Conservation (phyloP, 495 filamentous ascomycete species). For the Talaromyces trachyspermus region DNA sequence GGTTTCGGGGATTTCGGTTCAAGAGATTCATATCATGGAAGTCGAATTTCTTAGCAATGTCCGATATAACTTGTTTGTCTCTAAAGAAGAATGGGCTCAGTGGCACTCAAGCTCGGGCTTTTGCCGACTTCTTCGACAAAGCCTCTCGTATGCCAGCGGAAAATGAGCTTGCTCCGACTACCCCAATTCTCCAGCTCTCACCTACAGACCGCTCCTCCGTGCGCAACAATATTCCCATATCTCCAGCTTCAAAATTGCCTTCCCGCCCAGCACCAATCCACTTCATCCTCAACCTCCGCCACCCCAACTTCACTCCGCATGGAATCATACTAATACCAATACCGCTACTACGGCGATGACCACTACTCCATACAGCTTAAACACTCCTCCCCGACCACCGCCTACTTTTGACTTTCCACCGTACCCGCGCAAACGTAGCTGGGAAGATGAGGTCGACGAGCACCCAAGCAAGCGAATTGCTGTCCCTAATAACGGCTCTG, state of each 20-base stretch:
- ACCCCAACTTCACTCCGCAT: slow-evolving; percentile 19
- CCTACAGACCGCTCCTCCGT: slow-evolving; percentile 17
- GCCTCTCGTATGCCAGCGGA: slow-evolving; percentile 38
- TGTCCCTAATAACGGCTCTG: slow-evolving; percentile 22
- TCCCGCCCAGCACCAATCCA: slow-evolving; percentile 40
- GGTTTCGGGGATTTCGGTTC: slow-evolving; percentile 88
- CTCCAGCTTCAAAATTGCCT: slow-evolving; percentile 41
- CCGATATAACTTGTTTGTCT: slow-evolving; percentile 84
- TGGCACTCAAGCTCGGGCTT: slow-evolving; percentile 80
- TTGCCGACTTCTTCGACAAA: slow-evolving; percentile 70
- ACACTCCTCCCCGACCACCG: slow-evolving; percentile 48
- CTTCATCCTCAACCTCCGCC: slow-evolving; percentile 6
- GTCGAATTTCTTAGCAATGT: slow-evolving; percentile 99
- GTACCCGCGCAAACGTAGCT: slow-evolving; percentile 58
- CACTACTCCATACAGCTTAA: slow-evolving; percentile 19
- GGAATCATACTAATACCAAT: slow-evolving; percentile 23
- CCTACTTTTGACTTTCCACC: slow-evolving; percentile 36
- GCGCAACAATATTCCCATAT: slow-evolving; percentile 18
- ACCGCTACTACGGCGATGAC: slow-evolving; percentile 10
- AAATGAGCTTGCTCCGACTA: slow-evolving; percentile 13
- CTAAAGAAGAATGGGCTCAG: slow-evolving; percentile 69
- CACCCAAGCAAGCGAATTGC: slow-evolving; percentile 60
- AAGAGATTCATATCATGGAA: slow-evolving; percentile 98
- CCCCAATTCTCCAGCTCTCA: slow-evolving; percentile 25
- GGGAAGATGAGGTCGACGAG: slow-evolving; percentile 56